Evolutionary conservation across 305 asterid genomes (phyloP).

Genomic region (Stenogyne calaminthoides): DNA sequence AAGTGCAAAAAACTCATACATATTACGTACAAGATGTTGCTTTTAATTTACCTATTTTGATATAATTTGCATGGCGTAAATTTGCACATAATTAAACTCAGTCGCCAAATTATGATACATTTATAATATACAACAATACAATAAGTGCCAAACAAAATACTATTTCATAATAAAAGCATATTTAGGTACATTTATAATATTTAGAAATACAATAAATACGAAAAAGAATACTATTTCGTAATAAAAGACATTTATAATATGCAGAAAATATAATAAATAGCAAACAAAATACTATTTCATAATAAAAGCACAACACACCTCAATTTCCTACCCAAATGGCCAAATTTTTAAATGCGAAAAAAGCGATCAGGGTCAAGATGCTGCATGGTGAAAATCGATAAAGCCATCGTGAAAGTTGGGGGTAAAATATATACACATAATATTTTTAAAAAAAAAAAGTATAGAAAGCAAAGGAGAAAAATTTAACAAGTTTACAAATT

Average conservation of each 20-base stretch:
- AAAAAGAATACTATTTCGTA: background rate
- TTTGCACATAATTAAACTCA: too few relatives aligned
- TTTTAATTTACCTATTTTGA: too few relatives aligned
- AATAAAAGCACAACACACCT: background rate
- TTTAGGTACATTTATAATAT: background rate
- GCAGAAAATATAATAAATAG: too few relatives aligned
- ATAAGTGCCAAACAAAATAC: too few relatives aligned
- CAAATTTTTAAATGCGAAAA: background rate
- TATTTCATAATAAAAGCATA: background rate
- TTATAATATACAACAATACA: too few relatives aligned
- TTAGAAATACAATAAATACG: too few relatives aligned
- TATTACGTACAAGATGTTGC: too few relatives aligned
- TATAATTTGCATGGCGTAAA: too few relatives aligned
- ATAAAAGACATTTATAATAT: too few relatives aligned
- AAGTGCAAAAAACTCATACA: too few relatives aligned
- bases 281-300: background rate
- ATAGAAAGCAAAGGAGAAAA: background rate
- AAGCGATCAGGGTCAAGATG: background rate
- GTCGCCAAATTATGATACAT: too few relatives aligned
- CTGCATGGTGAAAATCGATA: background rate
- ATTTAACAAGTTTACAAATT: slow-evolving; percentile 28
- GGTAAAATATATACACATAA: background rate
- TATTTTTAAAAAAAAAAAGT: background rate
- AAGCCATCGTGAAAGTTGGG: background rate
- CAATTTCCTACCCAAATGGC: background rate